Evolutionary conservation across 2,329 filamentous ascomycete genomes (phyloP).

Genomic region (Xylariaceae sp.): DNA sequence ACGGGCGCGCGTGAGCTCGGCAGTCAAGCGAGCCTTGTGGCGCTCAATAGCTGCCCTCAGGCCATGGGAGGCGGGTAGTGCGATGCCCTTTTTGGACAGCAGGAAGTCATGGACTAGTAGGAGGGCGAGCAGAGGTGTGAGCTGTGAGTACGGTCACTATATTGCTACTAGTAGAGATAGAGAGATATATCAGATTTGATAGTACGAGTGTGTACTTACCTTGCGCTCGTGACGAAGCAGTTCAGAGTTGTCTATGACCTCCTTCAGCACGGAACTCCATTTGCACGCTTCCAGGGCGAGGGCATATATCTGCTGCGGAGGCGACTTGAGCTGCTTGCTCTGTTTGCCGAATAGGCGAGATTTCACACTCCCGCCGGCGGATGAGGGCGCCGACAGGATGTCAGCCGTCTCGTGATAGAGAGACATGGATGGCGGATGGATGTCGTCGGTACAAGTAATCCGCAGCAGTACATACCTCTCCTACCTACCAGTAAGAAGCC

Average conservation of each 20-base stretch:
- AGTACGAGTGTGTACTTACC: conserved; percentile 44
- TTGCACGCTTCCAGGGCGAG: conserved; percentile 81
- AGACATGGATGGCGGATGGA: conserved; percentile 58
- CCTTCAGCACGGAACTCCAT: conserved; percentile 81
- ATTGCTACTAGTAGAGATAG: conserved; percentile 8
- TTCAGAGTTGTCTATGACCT: conserved; percentile 78
- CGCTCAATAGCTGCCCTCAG: conserved; percentile 69
- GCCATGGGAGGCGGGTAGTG: conserved; percentile 73
- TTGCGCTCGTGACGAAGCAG: conserved; percentile 78
- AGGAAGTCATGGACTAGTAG: conserved; percentile 83
- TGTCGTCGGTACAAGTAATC: conserved; percentile 9
- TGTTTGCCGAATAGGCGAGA: conserved; percentile 67
- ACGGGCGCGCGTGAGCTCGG: conserved; percentile 77
- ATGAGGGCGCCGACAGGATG: conserved; percentile 59
- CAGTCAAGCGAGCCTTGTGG: conserved; percentile 73
- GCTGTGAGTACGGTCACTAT: conserved; percentile 46
- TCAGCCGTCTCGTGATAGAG: conserved; percentile 89
- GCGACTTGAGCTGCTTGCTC: conserved; percentile 65
- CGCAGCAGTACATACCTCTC: too few species aligned
- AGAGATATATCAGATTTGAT: too few species aligned
- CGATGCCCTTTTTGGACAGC: conserved; percentile 74
- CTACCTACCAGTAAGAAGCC: too few species aligned
- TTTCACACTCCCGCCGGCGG: conserved; percentile 78
- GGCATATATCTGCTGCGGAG: conserved; percentile 78
- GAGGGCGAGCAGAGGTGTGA: conserved; percentile 73